Percentiles rank a stretch among this genome's conserved stretches.
Evolutionary conservation across 2,329 filamentous ascomycete genomes (phyloP).

Genomic region (Podosphaera leucotricha): DNA sequence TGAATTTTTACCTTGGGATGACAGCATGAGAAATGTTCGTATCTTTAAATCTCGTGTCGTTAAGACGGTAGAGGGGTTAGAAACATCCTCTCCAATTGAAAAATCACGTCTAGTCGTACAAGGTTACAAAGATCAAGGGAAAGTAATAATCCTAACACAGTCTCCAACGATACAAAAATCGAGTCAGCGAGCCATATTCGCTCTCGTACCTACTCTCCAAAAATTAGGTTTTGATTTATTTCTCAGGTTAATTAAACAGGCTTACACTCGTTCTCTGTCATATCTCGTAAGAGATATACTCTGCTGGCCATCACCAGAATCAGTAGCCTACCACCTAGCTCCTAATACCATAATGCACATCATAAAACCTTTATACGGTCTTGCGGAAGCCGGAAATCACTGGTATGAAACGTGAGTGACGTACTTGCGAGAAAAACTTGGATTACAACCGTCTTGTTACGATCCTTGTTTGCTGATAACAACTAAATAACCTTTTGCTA

Average conservation of each 20-base stretch:
- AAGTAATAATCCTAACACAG: neutral
- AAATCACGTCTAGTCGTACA: slow-evolving; percentile 5
- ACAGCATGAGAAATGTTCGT: neutral
- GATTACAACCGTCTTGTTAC: neutral
- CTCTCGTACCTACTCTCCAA: neutral
- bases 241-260: neutral
- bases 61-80: neutral
- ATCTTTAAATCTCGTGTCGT: slow-evolving; percentile 4
- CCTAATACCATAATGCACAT: neutral
- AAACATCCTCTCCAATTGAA: slow-evolving; percentile 1
- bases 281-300: neutral
- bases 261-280: neutral
- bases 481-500: neutral
- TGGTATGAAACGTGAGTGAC: neutral
- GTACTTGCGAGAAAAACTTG: neutral
- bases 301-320: neutral
- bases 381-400: neutral
- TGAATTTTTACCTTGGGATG: neutral
- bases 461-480: neutral
- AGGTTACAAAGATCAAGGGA: slow-evolving; percentile 4
- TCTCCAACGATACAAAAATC: neutral
- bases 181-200: neutral
- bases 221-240: neutral
- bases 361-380: neutral
- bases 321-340: neutral